These are phyloP conservation scores for Middelhovenomyces tepae DNA, from an alignment of 805 yeast species.

Conservation along the genomic window DNA sequence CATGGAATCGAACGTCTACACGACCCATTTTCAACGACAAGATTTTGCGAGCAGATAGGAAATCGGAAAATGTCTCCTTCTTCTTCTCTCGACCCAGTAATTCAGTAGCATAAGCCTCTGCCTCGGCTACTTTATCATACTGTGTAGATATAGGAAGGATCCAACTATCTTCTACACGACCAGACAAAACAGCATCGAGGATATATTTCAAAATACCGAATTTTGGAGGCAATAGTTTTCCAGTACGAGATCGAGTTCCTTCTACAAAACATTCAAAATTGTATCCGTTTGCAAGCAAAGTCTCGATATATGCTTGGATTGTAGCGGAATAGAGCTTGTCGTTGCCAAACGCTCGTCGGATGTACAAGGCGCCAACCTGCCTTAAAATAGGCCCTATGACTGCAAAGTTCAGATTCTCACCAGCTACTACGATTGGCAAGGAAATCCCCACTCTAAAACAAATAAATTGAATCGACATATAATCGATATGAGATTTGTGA, in stretches of 20 bases:
- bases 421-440: conserved; percentile 52
- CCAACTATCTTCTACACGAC: conserved; percentile 33
- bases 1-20: conserved; percentile 33
- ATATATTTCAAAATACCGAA: conserved; percentile 51
- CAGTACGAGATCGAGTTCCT: conserved; percentile 60
- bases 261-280: conserved; percentile 54
- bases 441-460: conserved; percentile 46
- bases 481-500: conserved; percentile 56
- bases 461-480: conserved; percentile 47
- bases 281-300: conserved; percentile 38
- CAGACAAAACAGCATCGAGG: conserved; percentile 37
- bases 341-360: conserved; percentile 40
- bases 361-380: conserved; percentile 48
- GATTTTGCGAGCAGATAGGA: conserved; percentile 27
- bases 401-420: conserved; percentile 56
- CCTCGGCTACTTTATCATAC: conserved; percentile 52
- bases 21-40: conserved; percentile 31
- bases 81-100: conserved; percentile 49
- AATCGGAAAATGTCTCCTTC: conserved; percentile 39
- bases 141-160: conserved; percentile 50
- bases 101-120: conserved; percentile 45
- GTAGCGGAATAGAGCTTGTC: conserved; percentile 37
- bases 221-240: conserved; percentile 54
- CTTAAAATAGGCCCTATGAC: conserved; percentile 43
- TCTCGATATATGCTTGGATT: conserved; percentile 38